Conservation (phyloP, 2,329 filamentous ascomycete species). For the Cordyceps cicadae region DNA sequence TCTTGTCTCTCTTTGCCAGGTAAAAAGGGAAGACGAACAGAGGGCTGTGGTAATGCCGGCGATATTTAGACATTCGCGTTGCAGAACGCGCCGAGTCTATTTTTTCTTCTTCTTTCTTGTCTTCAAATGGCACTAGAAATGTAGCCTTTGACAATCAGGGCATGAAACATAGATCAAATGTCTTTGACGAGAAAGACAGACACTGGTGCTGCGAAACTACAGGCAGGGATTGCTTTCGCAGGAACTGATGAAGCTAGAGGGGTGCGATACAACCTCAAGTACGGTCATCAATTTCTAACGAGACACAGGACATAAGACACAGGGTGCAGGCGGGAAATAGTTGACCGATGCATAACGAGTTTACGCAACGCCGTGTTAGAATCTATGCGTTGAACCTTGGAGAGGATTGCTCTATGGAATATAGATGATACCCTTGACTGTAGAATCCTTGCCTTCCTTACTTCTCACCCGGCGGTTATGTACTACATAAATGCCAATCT, state of each 20-base stretch:
- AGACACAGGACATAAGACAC: too few relatives aligned
- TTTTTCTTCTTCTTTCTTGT: neutral
- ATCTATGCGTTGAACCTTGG: too few relatives aligned
- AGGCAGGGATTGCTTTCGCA: too few relatives aligned
- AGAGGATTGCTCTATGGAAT: neutral
- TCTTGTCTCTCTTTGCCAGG: constrained; percentile 21
- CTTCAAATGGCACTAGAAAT: neutral
- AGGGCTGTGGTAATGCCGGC: neutral
- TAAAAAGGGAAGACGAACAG: neutral
- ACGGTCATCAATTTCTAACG: too few relatives aligned
- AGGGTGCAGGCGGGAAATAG: too few relatives aligned
- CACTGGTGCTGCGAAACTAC: too few relatives aligned
- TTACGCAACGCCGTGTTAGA: too few relatives aligned
- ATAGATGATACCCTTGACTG: neutral
- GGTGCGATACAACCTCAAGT: too few relatives aligned
- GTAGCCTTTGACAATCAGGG: neutral
- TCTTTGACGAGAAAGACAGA: neutral
- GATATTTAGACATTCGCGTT: neutral
- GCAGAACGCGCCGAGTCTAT: too few relatives aligned
- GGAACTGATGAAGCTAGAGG: too few relatives aligned
- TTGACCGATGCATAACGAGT: too few relatives aligned
- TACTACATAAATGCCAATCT: constrained; percentile 19
- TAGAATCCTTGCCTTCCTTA: neutral
- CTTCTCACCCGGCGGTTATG: neutral
- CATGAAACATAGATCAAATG: neutral